These are phyloP conservation scores for Sarocladiaceae sp. DNA, from an alignment of 2,329 filamentous ascomycete species.

Conservation along the genomic window DNA sequence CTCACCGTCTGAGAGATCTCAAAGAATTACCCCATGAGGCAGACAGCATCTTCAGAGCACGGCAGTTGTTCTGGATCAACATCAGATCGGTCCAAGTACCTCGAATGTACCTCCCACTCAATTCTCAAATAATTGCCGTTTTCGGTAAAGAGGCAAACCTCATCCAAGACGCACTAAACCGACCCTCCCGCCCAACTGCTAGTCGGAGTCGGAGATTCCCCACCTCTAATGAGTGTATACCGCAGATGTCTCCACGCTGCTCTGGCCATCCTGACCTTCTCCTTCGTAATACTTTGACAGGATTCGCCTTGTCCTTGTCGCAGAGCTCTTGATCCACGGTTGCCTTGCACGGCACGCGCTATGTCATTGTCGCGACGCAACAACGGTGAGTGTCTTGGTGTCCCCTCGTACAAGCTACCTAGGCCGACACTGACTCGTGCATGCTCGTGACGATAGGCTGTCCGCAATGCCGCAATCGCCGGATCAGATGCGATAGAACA, in stretches of 20 bases:
- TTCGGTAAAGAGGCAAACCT: not conserved
- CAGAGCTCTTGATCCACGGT: too few relatives aligned
- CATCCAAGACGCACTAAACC: not conserved
- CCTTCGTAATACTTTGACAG: too few relatives aligned
- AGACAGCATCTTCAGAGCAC: not conserved
- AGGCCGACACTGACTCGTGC: too few relatives aligned
- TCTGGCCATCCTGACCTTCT: too few relatives aligned
- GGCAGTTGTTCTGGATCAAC: not conserved
- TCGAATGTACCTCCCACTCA: not conserved
- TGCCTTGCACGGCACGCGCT: too few relatives aligned
- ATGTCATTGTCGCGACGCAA: too few relatives aligned
- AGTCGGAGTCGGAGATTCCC: not conserved
- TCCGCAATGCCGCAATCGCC: constrained; percentile 27
- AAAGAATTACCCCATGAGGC: not conserved
- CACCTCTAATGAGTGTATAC: too few relatives aligned
- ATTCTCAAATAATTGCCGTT: constrained; percentile 4
- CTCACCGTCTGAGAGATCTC: too few relatives aligned
- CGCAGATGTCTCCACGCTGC: too few relatives aligned
- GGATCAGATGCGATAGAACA: constrained; percentile 27
- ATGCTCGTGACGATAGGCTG: constrained; percentile 19
- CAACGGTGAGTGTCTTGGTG: not conserved
- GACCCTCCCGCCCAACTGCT: not conserved
- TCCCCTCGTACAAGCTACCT: not conserved
- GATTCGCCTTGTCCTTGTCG: too few relatives aligned
- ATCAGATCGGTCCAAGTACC: not conserved